Conservation (phyloP, 805 yeast genomes). For the Henningerozyma blattae region DNA sequence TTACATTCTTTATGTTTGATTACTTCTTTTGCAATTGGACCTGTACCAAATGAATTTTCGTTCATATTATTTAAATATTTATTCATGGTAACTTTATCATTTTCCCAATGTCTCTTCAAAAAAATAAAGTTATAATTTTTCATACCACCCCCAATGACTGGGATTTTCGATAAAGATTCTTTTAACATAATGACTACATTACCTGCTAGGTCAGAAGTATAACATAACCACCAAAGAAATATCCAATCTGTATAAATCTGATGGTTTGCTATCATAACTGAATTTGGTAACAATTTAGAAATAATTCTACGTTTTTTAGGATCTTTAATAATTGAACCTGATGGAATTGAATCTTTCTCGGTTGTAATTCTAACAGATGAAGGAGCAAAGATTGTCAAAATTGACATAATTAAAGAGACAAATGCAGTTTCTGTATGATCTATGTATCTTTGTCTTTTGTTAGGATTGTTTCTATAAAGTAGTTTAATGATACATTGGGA, state of each 20-base stretch:
- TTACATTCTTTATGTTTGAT: conserved; percentile 19
- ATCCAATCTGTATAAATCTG: conserved; percentile 94
- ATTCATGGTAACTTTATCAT: conserved; percentile 49
- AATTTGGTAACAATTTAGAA: conserved; percentile 33
- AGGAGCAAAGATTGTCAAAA: conserved; percentile 41
- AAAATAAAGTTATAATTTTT: conserved; percentile 63
- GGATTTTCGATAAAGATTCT: conserved; percentile 56
- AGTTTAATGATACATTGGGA: neutral
- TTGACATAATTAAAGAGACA: conserved; percentile 39
- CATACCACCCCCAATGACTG: conserved; percentile 84
- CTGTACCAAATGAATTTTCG: conserved; percentile 46
- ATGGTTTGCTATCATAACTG: conserved; percentile 75
- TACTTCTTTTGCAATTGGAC: conserved; percentile 30
- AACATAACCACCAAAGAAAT: conserved; percentile 75
- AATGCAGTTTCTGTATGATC: conserved; percentile 48
- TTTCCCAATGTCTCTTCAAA: conserved; percentile 76
- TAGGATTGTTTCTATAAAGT: conserved; percentile 23
- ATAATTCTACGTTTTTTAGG: conserved; percentile 12
- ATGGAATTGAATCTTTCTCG: conserved; percentile 27
- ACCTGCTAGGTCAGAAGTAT: conserved; percentile 54
- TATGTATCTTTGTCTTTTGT: conserved; percentile 30
- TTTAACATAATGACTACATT: conserved; percentile 65
- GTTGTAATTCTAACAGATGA: conserved; percentile 40
- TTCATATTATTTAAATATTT: conserved; percentile 45
- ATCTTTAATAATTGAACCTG: conserved; percentile 21